phyloP scores from a whole-genome alignment of 768 basidiomycete species.

The Leccinum truebloodii region DNA sequence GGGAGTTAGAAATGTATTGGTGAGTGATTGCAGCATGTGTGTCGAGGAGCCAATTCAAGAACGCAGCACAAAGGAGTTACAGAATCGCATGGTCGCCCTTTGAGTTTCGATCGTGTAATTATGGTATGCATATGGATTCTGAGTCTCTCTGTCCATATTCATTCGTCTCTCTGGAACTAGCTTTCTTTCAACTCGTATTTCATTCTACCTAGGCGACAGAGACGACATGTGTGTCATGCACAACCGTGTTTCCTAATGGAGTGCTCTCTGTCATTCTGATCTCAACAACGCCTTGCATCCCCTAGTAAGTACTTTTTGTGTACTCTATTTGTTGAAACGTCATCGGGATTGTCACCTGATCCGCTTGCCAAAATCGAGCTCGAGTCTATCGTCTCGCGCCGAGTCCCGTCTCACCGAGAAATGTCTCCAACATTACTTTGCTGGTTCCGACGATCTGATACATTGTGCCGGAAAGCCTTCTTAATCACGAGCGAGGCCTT shows the following conservation, averaged over 20 bases:
- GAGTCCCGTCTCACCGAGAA: not conserved
- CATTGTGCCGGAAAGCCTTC: not conserved
- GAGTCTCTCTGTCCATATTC: not conserved
- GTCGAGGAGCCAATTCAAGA: not conserved
- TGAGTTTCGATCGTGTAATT: not conserved
- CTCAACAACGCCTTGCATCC: not conserved
- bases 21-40: not conserved
- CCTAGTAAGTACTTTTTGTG: not conserved
- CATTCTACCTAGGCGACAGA: not conserved
- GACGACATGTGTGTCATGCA: too few species aligned
- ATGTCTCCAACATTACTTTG: not conserved
- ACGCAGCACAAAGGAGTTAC: not conserved
- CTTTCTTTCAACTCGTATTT: not conserved
- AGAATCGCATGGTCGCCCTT: not conserved
- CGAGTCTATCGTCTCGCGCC: not conserved
- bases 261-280: not conserved
- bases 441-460: not conserved
- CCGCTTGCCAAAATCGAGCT: not conserved
- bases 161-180: not conserved
- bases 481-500: not conserved
- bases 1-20: not conserved
- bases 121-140: not conserved
- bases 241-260: not conserved
- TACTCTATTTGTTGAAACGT: not conserved
- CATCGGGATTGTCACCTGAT: not conserved